These are phyloP conservation scores for Lenzites betulinus DNA, from an alignment of 768 basidiomycete species.

Conservation along the genomic window DNA sequence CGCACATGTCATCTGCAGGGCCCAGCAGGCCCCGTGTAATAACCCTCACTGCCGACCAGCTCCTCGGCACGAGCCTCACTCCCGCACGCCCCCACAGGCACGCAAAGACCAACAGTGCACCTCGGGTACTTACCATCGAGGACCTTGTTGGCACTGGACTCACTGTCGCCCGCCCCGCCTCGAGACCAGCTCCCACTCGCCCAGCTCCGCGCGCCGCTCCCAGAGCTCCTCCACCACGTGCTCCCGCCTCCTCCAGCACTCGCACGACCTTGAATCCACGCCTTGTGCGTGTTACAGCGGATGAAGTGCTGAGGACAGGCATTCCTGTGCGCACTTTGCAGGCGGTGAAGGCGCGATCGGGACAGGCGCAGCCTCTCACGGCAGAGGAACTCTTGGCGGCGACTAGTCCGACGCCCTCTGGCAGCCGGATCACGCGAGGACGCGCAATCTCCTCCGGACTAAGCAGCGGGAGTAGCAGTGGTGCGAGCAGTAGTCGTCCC, in stretches of 20 bases:
- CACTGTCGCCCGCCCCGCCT: constrained; percentile 11
- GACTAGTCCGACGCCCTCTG: constrained; percentile 1
- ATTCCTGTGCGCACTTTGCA: constrained; percentile 18
- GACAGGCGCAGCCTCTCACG: constrained; percentile 42
- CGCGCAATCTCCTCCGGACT: background rate
- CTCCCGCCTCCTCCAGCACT: background rate
- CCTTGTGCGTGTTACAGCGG: constrained; percentile 14
- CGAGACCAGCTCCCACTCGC: constrained; percentile 1
- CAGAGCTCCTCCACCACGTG: background rate
- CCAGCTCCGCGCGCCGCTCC: background rate
- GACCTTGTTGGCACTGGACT: constrained; percentile 17
- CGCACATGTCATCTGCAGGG: constrained; percentile 1
- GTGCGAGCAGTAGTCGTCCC: background rate
- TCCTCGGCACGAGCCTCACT: constrained; percentile 16
- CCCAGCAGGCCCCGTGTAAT: constrained; percentile 14
- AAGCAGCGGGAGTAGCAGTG: background rate
- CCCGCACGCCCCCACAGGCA: constrained; percentile 10
- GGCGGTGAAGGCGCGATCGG: constrained; percentile 16
- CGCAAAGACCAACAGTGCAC: constrained; percentile 10
- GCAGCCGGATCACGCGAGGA: background rate
- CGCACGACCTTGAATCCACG: constrained; percentile 1
- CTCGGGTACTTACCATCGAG: constrained; percentile 13
- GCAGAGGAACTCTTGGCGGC: constrained; percentile 58
- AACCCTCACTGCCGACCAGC: constrained; percentile 20
- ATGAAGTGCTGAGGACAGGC: constrained; percentile 19